Base-by-base conservation (phyloP, 177 flowering plant species). In the Vitis hybrid region DNA sequence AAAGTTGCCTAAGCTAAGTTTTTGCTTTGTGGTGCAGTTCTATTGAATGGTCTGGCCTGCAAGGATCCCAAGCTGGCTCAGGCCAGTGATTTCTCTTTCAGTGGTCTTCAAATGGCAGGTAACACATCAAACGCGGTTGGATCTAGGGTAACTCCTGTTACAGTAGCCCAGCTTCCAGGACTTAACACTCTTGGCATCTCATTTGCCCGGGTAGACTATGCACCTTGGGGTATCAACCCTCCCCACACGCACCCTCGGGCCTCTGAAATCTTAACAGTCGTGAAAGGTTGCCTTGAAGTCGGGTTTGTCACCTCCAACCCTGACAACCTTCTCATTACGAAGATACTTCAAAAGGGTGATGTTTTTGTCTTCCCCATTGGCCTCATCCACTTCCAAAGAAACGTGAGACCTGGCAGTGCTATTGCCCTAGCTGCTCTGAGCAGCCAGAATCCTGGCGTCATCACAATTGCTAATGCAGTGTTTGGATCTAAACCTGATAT, bases 131-230 rank as follows among this genome's bases (percentile, higher is more conserved):
- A 61, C 18, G 11, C 58, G 2, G 31, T 61, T n/a, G 72, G 72
- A 10, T 59, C 72, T 5, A 13, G 0, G 13, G 65, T 69, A 24
- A 69, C 72, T 1, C 64, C 65, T 1, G 72, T 28, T 2, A 49
- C 44, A 7, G 64, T 61, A 1, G n/a, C 58, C 1, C 65, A 59
- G 15, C 14, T 69, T 11, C 65, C 72, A 50, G 72, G 65, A 7
- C 65, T 69, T 3, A 69, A 69, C 72, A 57, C 72, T 14, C 72
- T 69, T 51, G 72, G 72, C 18, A 69, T 69, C 72, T 69, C 72
- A 1, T 20, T 69, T 7, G 65, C 53, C 5, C 73, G 67, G 5
- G 18, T 71, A 4, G 73, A 71, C 73, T 71, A 52, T 10, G 73
- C 67, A 12, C 73, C 67, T 33, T 71, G 67, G 67, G 73, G 73